Evolutionary conservation across 139 green algal species (phyloP).

Genomic region (Nannochloris sp.): DNA sequence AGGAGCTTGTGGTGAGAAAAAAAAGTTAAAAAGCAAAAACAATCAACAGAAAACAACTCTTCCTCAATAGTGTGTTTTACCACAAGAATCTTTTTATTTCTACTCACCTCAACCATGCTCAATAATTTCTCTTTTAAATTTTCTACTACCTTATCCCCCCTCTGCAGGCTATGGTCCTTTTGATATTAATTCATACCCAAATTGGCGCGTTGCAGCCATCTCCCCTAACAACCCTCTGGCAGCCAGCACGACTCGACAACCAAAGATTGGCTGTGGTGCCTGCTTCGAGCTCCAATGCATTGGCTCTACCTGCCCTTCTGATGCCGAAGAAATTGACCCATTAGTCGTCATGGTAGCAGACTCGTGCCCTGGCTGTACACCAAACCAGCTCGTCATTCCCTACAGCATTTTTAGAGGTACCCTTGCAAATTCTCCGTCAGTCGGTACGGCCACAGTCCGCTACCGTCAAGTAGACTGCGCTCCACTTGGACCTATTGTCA

Average conservation of each 20-base stretch:
- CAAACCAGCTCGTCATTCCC: constrained; percentile 12
- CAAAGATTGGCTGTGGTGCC: too few species aligned
- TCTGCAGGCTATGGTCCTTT: constrained; percentile 13
- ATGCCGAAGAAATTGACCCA: constrained; percentile 1
- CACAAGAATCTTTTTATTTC: too few species aligned
- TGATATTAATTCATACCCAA: background rate
- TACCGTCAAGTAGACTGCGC: constrained; percentile 16
- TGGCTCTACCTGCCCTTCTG: background rate
- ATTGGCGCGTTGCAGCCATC: background rate
- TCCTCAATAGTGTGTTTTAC: too few species aligned
- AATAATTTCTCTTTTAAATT: too few species aligned
- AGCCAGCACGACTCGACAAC: too few species aligned
- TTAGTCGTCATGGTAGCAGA: constrained; percentile 2
- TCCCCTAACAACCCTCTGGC: background rate
- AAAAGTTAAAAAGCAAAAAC: too few species aligned
- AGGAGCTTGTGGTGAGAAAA: background rate
- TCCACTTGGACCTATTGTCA: background rate
- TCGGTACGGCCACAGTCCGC: background rate
- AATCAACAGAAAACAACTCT: too few species aligned
- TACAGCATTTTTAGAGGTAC: background rate
- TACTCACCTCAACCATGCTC: too few species aligned
- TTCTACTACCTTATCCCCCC: too few species aligned
- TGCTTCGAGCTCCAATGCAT: too few species aligned
- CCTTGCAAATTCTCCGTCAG: background rate
- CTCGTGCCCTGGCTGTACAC: constrained; percentile 3